These are phyloP conservation scores for Lumnitzera littorea DNA, from an alignment of 345 rosid species.

Conservation along the genomic window DNA sequence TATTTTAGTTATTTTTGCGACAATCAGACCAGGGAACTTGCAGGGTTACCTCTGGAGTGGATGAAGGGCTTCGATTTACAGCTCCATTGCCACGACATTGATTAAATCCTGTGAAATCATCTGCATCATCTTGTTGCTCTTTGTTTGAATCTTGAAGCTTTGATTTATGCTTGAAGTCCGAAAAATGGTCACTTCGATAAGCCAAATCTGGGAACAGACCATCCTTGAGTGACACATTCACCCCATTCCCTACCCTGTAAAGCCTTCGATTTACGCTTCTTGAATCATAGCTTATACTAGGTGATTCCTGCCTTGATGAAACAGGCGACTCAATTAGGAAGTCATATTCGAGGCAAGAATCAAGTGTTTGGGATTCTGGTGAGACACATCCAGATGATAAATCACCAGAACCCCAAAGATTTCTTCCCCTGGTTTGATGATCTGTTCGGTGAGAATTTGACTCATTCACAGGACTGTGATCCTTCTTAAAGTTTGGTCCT, in stretches of 20 bases:
- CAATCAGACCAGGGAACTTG: background rate
- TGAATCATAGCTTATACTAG: constrained; percentile 29
- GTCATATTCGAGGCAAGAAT: constrained; percentile 47
- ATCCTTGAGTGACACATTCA: constrained; percentile 67
- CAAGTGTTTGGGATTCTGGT: constrained; percentile 77
- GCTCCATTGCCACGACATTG: constrained; percentile 29
- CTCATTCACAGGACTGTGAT: constrained; percentile 52
- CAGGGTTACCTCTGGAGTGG: constrained; percentile 61
- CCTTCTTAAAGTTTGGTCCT: constrained; percentile 48
- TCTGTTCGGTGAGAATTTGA: constrained; percentile 52
- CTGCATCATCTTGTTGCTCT: constrained; percentile 21
- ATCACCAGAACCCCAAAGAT: constrained; percentile 14
- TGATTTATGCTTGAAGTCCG: constrained; percentile 20
- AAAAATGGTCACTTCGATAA: constrained; percentile 27
- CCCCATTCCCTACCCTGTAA: constrained; percentile 47
- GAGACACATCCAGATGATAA: constrained; percentile 50
- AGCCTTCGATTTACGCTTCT: constrained; percentile 62
- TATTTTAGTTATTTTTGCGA: background rate
- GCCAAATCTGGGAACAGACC: constrained; percentile 56
- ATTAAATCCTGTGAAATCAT: constrained; percentile 46
- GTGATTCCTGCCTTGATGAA: constrained; percentile 38
- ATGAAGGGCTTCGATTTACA: constrained; percentile 36
- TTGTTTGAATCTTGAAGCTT: constrained; percentile 23
- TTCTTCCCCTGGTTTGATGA: constrained; percentile 19
- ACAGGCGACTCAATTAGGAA: constrained; percentile 50